Base-by-base conservation (phyloP, 192 early-diverging fungal genomes). In the Coemansia sp. region DNA sequence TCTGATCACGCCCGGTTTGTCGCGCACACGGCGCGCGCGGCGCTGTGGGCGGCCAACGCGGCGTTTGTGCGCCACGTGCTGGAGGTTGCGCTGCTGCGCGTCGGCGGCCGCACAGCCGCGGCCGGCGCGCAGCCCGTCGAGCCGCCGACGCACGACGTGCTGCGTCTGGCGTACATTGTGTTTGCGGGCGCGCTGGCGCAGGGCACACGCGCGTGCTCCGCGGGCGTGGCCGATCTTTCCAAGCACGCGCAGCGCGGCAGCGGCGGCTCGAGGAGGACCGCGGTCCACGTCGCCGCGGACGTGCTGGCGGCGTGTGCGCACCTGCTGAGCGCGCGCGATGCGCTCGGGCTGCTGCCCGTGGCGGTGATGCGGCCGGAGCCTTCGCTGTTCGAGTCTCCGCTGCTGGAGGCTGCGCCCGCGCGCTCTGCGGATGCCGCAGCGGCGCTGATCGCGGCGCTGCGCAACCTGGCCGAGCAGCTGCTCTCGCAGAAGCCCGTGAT, bases 41-140 rank as follows among this genome's bases (percentile, higher is more conserved):
- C 46, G 8, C 42, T 47, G 38, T 77, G 64, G 74, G 45, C 64
- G 4, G 56, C 45, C 27, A 71, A 60, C 53, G 45, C 58, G 22
- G 3, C 27, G 46, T 42, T 77, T 52, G 49, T 77, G 33, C 51
- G 49, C 44, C 62, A 77, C 31, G 12, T 77, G 45, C 43, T 71
- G 11, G 67, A 77, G 14, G 30, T 61, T 14, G 57, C 64, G 1
- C 45, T 77, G 30, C 56, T 60, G n/a, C 30, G 68, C 3, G 43
- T 63, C 4, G 35, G 49, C 25, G 42, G 56, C 6, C 59, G 67
- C 30, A 5, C 4, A 9, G 29, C n/a, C n/a, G n/a, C n/a, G 22
- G 5, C 16, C 25, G n/a, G 16, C 8, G 31, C 21, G n/a, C n/a
- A n/a, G n/a, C n/a, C n/a, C n/a, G n/a, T n/a, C n/a, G 51, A 0